Percentiles rank a stretch among this genome's conserved stretches.
These are phyloP conservation scores for Colletotrichum eremochloae DNA, from an alignment of 2,329 filamentous ascomycete species.

Conservation along the genomic window DNA sequence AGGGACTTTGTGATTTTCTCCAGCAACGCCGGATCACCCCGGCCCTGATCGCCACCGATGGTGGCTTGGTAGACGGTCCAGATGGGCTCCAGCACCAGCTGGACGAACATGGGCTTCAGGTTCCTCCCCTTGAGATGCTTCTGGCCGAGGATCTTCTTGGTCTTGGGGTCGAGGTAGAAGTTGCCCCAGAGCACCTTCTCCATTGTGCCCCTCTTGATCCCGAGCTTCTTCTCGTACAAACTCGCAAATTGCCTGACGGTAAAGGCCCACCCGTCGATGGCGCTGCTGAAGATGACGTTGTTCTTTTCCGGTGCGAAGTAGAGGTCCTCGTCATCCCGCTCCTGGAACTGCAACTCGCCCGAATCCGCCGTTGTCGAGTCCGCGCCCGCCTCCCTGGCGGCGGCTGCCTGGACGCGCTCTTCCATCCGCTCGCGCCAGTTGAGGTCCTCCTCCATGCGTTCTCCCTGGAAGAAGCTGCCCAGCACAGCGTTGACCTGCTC, in stretches of 20 bases:
- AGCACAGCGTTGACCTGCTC: conserved; percentile 98
- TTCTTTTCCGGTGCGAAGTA: conserved; percentile 99
- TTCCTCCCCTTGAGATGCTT: conserved; percentile 94
- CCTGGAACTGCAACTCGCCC: conserved; percentile 82
- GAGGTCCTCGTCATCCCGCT: conserved; percentile 94
- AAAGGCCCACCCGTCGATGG: conserved; percentile 99
- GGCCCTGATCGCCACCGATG: conserved; percentile 83
- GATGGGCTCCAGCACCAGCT: conserved; percentile 93
- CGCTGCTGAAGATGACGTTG: conserved; percentile 98
- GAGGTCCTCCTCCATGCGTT: conserved; percentile 98
- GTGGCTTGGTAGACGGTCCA: conserved; percentile 97
- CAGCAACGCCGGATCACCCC: conserved; percentile 83
- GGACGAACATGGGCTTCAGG: conserved; percentile 97
- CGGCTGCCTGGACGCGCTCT: conserved; percentile 77
- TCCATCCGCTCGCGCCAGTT: conserved; percentile 96
- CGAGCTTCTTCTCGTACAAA: conserved; percentile 96
- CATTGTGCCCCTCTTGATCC: conserved; percentile 87
- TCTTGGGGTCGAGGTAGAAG: conserved; percentile 96
- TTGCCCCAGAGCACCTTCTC: conserved; percentile 98
- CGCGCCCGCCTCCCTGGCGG: conserved; percentile 44
- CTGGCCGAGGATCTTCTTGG: conserved; percentile 88
- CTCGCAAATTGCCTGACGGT: conserved; percentile 94
- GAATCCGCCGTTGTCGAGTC: conserved; percentile 59
- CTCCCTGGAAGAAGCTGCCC: conserved; percentile 96
- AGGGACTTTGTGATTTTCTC: conserved; percentile 97